Evolutionary conservation across 768 basidiomycete genomes (phyloP), one percentile per base, ranked within the genome.

Genomic region (Pisolithus albus): DNA sequence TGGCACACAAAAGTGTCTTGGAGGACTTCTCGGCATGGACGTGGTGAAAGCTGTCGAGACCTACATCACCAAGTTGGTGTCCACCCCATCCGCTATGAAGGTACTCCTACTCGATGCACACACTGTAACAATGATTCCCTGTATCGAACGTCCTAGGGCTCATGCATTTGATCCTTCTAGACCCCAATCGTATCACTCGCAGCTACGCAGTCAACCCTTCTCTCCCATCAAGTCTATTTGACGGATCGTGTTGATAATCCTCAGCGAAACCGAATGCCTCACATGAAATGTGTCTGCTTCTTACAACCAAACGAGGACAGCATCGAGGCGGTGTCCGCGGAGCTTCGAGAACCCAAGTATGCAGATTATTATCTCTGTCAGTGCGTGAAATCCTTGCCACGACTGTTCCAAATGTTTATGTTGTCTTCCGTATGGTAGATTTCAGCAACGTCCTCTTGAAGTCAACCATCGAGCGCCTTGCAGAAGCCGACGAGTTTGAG

Each of bases 351-450:
- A 61, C 95, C 94, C 9, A 88, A 88, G 70, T 99, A 98, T 62
- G 93, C 93, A 66, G 92, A 93, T 72, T 99, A 99, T 72, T 98
- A 95, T 78, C 74, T 99, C 65, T 99, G 95, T 98, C 81, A 87
- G 95, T 92, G 75, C 78, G 85, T 88, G 82, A 78, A 74, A 79
- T 72, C 70, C 61, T 68, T 57, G 56, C 56, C 50, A 53, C 50
- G 44, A 30, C 49, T 23, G 49, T 50, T 49, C 53, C 53, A 30
- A 36, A 48, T 50, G 51, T 64, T 64, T 55, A 61, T 47, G 32
- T 51, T 47, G 5, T 11, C 45, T 40, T 34, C 19, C 46, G 44
- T 50, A 46, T 42, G 46, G 16, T 52, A 98, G 95, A 96, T 70
- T 99, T 99, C 66, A 97, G 93, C 72, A 98, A 93, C 61, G 82